These are phyloP conservation scores for Cryptosporidium parvum DNA, from an alignment of 169 alveolate genomes.

Conservation along the genomic window DNA sequence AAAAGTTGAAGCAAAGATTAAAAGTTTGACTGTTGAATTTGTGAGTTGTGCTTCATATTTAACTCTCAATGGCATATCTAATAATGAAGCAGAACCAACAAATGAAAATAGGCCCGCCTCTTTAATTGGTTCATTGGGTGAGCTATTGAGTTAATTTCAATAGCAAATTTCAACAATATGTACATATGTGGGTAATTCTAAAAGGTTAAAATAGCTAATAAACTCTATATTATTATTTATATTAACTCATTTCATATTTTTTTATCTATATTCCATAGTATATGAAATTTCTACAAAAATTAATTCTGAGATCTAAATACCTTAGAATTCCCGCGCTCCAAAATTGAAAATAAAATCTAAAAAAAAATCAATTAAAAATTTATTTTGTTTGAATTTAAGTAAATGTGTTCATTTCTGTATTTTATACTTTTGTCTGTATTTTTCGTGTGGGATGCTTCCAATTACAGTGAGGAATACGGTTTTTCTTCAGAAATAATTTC, in stretches of 20 bases:
- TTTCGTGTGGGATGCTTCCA: background rate
- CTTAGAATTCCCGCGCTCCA: no score
- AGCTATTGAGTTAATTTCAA: background rate
- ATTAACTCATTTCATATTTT: no score
- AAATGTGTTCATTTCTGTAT: background rate
- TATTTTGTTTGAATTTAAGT: no score
- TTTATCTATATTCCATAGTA: no score
- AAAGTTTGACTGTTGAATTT: background rate
- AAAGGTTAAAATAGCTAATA: no score
- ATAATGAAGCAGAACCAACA: background rate
- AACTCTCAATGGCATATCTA: background rate
- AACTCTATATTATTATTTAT: no score
- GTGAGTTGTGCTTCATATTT: background rate
- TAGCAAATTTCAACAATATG: no score
- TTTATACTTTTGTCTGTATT: background rate
- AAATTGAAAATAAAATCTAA: background rate
- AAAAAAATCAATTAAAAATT: no score
- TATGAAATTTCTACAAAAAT: no score
- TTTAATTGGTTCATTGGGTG: background rate
- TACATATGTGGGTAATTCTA: no score
- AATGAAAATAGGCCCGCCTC: background rate
- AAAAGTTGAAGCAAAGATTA: background rate
- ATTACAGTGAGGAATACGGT: background rate
- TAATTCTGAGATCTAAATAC: no score
- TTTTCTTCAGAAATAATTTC: background rate